Evolutionary conservation across 129 eudicot genomes (phyloP).

Genomic region (Helianthus tuberosus): DNA sequence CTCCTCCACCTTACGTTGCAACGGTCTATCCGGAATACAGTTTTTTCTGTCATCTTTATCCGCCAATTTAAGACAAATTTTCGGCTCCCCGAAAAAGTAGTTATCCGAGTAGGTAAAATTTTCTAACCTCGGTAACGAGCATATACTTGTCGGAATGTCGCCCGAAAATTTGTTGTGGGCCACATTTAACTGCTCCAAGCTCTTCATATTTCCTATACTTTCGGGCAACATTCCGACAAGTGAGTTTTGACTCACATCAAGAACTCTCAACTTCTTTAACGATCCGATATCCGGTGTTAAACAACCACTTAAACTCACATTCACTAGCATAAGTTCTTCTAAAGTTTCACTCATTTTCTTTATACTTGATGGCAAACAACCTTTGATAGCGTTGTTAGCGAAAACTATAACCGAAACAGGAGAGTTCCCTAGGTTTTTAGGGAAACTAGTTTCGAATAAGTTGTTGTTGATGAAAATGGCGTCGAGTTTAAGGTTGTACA

Average conservation of each 20-base stretch:
- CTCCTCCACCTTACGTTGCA: slow-evolving; percentile 51
- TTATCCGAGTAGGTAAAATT: slow-evolving; percentile 77
- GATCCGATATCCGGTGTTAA: slow-evolving; percentile 63
- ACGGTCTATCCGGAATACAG: slow-evolving; percentile 62
- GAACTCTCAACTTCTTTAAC: slow-evolving; percentile 55
- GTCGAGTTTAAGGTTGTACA: slow-evolving; percentile 70
- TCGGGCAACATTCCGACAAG: slow-evolving; percentile 65
- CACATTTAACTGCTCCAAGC: slow-evolving; percentile 75
- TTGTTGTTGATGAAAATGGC: slow-evolving; percentile 85
- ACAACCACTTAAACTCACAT: slow-evolving; percentile 59
- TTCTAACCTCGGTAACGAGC: slow-evolving; percentile 68
- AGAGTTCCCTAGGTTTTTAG: slow-evolving; percentile 63
- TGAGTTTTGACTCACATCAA: slow-evolving; percentile 70
- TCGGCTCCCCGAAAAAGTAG: slow-evolving; percentile 60
- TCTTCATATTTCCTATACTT: slow-evolving; percentile 60
- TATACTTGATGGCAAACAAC: slow-evolving; percentile 73
- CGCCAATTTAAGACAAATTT: slow-evolving; percentile 49
- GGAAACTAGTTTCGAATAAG: slow-evolving; percentile 42
- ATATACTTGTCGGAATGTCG: slow-evolving; percentile 65
- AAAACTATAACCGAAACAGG: slow-evolving; percentile 74
- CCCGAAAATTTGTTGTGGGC: slow-evolving; percentile 75
- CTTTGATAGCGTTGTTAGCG: slow-evolving; percentile 65
- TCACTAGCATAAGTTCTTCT: slow-evolving; percentile 62
- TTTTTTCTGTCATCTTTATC: slow-evolving; percentile 66
- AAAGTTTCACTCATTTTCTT: slow-evolving; percentile 57